Evolutionary conservation across 2,329 filamentous ascomycete genomes (phyloP).

Genomic region (Cylindrodendrum hubeiense): DNA sequence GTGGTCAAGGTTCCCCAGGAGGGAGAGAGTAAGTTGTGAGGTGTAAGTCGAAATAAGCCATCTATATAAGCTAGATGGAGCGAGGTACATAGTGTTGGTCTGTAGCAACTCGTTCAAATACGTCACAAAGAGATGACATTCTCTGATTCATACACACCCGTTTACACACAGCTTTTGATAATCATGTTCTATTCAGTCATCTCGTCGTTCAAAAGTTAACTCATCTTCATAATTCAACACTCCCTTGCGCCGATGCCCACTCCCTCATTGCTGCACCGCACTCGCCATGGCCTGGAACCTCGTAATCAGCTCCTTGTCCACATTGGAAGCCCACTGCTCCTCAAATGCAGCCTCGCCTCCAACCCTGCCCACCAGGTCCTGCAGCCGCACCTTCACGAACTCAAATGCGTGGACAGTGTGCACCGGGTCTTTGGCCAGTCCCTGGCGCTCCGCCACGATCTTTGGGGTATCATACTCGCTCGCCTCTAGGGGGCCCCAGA

Average conservation of each 20-base stretch:
- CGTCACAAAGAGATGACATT: neutral
- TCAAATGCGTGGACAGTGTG: constrained; percentile 73
- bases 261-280: constrained; percentile 32
- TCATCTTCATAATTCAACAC: constrained; percentile 18
- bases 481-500: constrained; percentile 57
- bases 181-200: constrained; percentile 33
- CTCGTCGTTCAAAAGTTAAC: constrained; percentile 30
- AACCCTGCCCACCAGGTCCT: constrained; percentile 66
- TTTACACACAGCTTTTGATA: constrained; percentile 12
- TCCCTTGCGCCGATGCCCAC: constrained; percentile 2
- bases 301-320: constrained; percentile 78
- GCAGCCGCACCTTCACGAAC: constrained; percentile 74
- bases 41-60: neutral
- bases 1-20: constrained; percentile 86
- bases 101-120: neutral
- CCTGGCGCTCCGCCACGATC: constrained; percentile 63
- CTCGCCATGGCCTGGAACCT: constrained; percentile 64
- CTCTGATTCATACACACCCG: neutral
- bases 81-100: neutral
- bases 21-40: constrained; percentile 67
- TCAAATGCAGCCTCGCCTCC: constrained; percentile 77
- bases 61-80: neutral
- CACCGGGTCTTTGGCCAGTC: constrained; percentile 73
- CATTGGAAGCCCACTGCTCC: constrained; percentile 77
- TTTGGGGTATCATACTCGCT: constrained; percentile 69